phyloP scores from a whole-genome alignment of 2,329 filamentous ascomycete species.

The Microcyclospora pomicola region DNA sequence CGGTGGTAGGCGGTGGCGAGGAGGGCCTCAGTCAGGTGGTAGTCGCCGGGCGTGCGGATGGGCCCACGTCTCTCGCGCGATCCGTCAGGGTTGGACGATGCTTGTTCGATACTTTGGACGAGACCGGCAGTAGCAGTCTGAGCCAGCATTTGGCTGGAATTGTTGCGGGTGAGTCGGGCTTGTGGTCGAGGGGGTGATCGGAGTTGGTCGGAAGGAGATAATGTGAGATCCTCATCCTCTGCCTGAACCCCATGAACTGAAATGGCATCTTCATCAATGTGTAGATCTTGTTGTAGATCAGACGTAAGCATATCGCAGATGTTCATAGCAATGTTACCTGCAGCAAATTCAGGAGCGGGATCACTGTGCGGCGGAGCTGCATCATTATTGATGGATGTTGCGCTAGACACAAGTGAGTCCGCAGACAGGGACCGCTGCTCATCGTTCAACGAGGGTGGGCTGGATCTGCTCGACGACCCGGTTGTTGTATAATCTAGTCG shows the following conservation, averaged over 20 bases:
- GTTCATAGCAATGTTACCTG: slow-evolving; percentile 16
- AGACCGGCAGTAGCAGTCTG: too few species aligned
- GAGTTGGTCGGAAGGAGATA: too few species aligned
- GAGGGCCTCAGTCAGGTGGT: slow-evolving; percentile 64
- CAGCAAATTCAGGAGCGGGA: slow-evolving; percentile 5
- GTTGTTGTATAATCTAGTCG: slow-evolving; percentile 1
- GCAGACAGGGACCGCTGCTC: slow-evolving; percentile 10
- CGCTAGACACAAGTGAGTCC: slow-evolving; percentile 16
- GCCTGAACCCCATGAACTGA: too few species aligned
- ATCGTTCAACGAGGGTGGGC: slow-evolving; percentile 11
- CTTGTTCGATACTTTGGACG: slow-evolving; percentile 17
- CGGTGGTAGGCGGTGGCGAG: slow-evolving; percentile 61
- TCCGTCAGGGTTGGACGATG: slow-evolving; percentile 3
- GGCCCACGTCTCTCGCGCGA: slow-evolving; percentile 21
- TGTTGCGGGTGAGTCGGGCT: slow-evolving; percentile 4
- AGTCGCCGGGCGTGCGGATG: slow-evolving; percentile 38
- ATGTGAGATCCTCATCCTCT: background rate
- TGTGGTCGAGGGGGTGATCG: too few species aligned
- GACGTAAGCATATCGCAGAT: slow-evolving; percentile 20
- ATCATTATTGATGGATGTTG: slow-evolving; percentile 16
- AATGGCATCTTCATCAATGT: too few species aligned
- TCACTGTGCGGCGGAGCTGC: slow-evolving; percentile 1
- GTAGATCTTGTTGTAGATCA: slow-evolving; percentile 1
- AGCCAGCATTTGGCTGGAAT: slow-evolving; percentile 3
- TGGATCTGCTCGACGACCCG: slow-evolving; percentile 8